phyloP scores from a whole-genome alignment of 2,329 filamentous ascomycete genomes.

The Colletotrichum cuscutae region DNA sequence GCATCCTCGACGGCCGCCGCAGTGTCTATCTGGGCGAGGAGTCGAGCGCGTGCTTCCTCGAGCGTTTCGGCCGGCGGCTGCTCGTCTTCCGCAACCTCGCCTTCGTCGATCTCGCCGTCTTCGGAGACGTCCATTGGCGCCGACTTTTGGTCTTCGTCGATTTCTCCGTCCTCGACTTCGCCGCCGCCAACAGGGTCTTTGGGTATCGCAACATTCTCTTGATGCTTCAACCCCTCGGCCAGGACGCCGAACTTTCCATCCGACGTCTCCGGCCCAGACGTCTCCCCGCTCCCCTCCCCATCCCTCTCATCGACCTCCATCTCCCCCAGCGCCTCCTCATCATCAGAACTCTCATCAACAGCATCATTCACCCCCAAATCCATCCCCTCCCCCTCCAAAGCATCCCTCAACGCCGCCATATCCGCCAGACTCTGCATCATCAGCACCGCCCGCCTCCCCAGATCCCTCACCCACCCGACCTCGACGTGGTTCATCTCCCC shows the following conservation, averaged over 20 bases:
- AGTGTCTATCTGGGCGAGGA: conserved; percentile 57
- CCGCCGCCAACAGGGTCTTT: conserved; percentile 38
- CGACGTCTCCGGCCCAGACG: conserved; percentile 3
- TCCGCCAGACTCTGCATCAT: conserved; percentile 66
- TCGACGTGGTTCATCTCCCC: conserved; percentile 82
- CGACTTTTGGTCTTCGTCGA: conserved; percentile 36
- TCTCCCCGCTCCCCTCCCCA: conserved; percentile 32
- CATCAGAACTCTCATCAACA: conserved; percentile 55
- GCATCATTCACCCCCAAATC: conserved; percentile 55
- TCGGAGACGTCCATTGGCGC: conserved; percentile 57
- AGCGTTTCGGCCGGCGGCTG: conserved; percentile 45
- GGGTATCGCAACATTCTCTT: conserved; percentile 29
- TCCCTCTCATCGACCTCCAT: conserved; percentile 45
- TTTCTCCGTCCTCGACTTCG: conserved; percentile 26
- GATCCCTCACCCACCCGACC: conserved; percentile 78
- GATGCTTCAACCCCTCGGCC: conserved; percentile 26
- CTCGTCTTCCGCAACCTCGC: conserved; percentile 47
- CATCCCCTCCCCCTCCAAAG: conserved; percentile 50
- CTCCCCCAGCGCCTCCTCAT: conserved; percentile 49
- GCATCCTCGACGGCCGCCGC: conserved; percentile 38
- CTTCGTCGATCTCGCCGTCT: conserved; percentile 47
- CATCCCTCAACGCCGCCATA: conserved; percentile 59
- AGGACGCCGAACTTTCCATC: not conserved
- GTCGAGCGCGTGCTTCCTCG: conserved; percentile 58
- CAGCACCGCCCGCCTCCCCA: conserved; percentile 80